A percentile compares a stretch with the other conserved stretches of the same genome.
phyloP scores from a whole-genome alignment of 164 flowering plant species.

The Kingdonia uniflora region DNA sequence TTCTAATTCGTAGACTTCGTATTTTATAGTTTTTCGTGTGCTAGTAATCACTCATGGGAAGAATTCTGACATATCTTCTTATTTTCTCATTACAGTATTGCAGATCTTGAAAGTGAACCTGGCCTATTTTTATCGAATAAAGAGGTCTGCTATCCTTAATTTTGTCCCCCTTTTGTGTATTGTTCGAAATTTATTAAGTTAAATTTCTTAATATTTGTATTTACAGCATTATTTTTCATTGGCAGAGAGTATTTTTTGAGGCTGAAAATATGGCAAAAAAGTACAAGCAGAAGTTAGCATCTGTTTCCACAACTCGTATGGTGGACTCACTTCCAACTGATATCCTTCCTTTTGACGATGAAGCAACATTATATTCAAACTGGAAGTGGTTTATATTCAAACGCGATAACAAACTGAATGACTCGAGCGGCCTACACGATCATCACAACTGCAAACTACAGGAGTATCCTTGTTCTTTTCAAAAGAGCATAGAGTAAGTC shows the following conservation, averaged over 20 bases:
- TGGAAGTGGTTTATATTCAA: conserved; percentile 89
- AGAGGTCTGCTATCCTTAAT: conserved; percentile 35
- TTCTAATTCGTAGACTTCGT: no score
- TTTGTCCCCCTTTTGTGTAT: neutral
- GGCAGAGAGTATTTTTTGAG: conserved; percentile 70
- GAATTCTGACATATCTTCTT: no score
- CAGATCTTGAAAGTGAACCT: conserved; percentile 88
- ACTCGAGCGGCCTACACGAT: no score
- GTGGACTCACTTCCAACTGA: conserved; percentile 27
- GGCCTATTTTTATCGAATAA: conserved; percentile 73
- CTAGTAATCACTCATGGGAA: no score
- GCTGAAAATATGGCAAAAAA: conserved; percentile 86
- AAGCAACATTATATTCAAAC: conserved; percentile 53
- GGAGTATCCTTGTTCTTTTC: no score
- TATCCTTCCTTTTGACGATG: conserved; percentile 44
- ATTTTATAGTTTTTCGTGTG: no score
- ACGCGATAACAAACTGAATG: conserved; percentile 6
- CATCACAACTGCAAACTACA: no score
- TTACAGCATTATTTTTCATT: neutral
- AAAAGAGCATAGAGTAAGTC: no score
- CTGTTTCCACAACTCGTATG: conserved; percentile 18
- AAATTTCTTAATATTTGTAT: neutral
- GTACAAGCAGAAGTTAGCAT: conserved; percentile 53
- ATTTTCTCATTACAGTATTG: conserved; percentile 42
- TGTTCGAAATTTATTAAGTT: neutral